Evolutionary conservation across 331 rosid species (phyloP), one percentile per base, ranked within the genome.

Genomic region (Malus hybrid): DNA sequence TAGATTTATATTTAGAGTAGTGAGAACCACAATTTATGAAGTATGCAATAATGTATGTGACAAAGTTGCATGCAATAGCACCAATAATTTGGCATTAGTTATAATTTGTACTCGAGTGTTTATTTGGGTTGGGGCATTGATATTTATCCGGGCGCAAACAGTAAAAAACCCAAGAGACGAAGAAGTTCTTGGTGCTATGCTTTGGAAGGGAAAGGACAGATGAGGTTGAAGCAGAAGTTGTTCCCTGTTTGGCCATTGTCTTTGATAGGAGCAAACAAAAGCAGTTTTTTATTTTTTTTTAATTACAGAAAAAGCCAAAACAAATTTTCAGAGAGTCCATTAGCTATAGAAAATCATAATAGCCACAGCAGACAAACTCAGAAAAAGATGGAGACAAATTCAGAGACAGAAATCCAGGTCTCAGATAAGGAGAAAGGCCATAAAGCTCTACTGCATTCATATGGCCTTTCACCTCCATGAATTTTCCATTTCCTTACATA

Each of bases 201-300:
- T 84, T 34, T 28, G 74, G 26, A 28, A 80, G 52, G 76, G 33
- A 57, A 44, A 34, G 70, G 19, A 57, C 74, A 71, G 84, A 86
- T 80, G 75, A 75, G 86, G 84, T 67, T 68, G 89, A 83, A 78
- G 79, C 89, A 84, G 79, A 75, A 68, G 14, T 7, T 78, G 80
- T 82, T 82, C 78, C 89, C 80, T 85, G 76, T 33, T 46, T 63
- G 77, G 71, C 78, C 71, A 28, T 81, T 78, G 80, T 73, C 75
- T 78, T 12, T 30, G 87, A 65, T 81, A 81, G 15, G 50, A 11
- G 77, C 80, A 83, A 85, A 84, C 24, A 63, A 83, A 77, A 61
- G 61, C 81, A 63, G 81, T 72, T 66, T 6, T 44, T 44, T 1
- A 10, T 39, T 36, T 69, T 62, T 14, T 53, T 53, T 75, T 32